Conservation (phyloP, 2,329 filamentous ascomycete genomes). For the Eutypella sp. region DNA sequence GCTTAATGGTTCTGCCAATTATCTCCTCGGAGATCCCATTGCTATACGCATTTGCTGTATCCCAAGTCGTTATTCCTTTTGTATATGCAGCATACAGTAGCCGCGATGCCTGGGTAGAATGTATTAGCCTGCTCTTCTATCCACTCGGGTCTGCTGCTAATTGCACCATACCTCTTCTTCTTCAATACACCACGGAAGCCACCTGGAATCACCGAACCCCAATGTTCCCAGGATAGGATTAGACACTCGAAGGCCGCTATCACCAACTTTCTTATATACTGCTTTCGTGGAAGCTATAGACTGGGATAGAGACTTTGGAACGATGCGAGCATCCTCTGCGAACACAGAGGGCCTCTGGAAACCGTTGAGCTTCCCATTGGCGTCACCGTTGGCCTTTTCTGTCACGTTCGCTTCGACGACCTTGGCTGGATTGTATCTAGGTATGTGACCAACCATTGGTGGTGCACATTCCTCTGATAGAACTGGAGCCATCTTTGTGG, state of each 20-base stretch:
- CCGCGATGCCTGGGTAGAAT: neutral
- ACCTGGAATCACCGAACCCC: conserved; percentile 2
- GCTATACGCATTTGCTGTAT: conserved; percentile 52
- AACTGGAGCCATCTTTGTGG: neutral
- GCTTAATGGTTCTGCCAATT: conserved; percentile 59
- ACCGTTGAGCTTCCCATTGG: neutral
- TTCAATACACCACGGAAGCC: conserved; percentile 5
- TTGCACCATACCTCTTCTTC: conserved; percentile 11
- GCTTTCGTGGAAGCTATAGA: neutral
- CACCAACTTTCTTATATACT: conserved; percentile 4
- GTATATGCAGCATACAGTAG: neutral
- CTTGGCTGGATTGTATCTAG: neutral
- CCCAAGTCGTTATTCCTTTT: conserved; percentile 12
- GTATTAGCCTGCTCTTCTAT: conserved; percentile 3
- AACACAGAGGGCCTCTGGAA: neutral
- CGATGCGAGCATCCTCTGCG: neutral
- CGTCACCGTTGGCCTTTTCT: neutral
- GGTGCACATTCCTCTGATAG: neutral
- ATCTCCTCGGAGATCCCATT: conserved; percentile 61
- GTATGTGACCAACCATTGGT: neutral
- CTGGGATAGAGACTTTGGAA: neutral
- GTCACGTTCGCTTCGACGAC: neutral
- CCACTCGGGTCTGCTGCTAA: conserved; percentile 11
- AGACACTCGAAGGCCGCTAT: conserved; percentile 7
- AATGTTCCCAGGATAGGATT: conserved; percentile 7